Percentiles rank a stretch among this genome's conserved stretches.
Conservation (phyloP, 2,329 filamentous ascomycete genomes). For the Botrytis paeoniae region DNA sequence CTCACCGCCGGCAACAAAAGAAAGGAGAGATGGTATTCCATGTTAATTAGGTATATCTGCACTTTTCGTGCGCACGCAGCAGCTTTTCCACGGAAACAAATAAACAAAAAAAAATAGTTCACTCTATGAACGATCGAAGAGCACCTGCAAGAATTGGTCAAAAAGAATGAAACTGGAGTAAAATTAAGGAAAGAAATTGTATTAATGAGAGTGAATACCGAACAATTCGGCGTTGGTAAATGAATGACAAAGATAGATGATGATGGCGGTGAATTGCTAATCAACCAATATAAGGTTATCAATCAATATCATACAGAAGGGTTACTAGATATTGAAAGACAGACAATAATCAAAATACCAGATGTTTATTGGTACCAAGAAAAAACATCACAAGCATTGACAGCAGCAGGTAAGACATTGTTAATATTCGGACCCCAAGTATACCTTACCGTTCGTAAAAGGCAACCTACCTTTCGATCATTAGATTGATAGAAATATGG, state of each 20-base stretch:
- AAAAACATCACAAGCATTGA: not conserved
- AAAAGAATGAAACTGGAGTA: not conserved
- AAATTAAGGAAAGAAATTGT: not conserved
- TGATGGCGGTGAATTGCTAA: constrained; percentile 15
- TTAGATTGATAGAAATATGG: constrained; percentile 1
- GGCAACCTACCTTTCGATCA: not conserved
- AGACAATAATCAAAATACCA: not conserved
- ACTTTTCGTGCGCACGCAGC: constrained; percentile 10
- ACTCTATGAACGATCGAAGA: not conserved
- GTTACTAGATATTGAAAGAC: not conserved
- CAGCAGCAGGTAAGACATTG: constrained; percentile 3
- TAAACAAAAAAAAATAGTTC: not conserved
- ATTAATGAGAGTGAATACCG: constrained; percentile 9
- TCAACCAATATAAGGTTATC: constrained; percentile 3
- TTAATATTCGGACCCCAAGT: constrained; percentile 2
- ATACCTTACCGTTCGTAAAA: not conserved
- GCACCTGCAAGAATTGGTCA: not conserved
- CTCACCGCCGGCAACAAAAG: constrained; percentile 12
- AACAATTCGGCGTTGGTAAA: not conserved
- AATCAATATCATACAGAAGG: not conserved
- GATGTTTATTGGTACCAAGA: constrained; percentile 12
- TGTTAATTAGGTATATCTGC: constrained; percentile 1
- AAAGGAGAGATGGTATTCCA: constrained; percentile 17
- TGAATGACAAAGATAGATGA: constrained; percentile 7
- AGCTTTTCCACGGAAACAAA: not conserved